A percentile compares a stretch with the other conserved stretches of the same genome.
Evolutionary conservation across 1,284 basidiomycete species (phyloP).

Genomic region (Uromyces viciae-fabae): DNA sequence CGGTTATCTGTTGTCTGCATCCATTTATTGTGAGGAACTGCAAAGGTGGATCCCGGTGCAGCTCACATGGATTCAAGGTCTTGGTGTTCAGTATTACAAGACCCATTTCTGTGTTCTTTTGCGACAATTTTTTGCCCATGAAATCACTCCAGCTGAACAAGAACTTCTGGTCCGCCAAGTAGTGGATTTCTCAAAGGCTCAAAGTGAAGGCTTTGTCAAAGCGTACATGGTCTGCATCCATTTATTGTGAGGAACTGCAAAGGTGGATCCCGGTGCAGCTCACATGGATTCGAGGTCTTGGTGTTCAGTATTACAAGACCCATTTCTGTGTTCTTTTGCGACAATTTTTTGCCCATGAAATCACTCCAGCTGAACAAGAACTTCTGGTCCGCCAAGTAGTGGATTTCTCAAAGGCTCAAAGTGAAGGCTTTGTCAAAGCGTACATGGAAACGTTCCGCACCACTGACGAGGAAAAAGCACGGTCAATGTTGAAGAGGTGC

Average conservation of each 20-base stretch:
- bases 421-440: not conserved
- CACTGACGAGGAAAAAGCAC: not conserved
- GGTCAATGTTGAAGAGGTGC: not conserved
- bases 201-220: not conserved
- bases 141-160: not conserved
- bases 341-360: not conserved
- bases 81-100: not conserved
- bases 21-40: not conserved
- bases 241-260: not conserved
- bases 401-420: not conserved
- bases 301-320: not conserved
- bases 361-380: not conserved
- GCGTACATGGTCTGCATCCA: not conserved
- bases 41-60: not conserved
- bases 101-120: not conserved
- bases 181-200: conserved; percentile 1
- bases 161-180: not conserved
- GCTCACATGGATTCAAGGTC: not conserved
- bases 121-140: not conserved
- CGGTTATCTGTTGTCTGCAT: not conserved
- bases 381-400: not conserved
- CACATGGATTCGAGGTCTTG: not conserved
- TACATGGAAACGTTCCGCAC: not conserved
- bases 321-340: not conserved
- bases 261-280: conserved; percentile 11